Conservation (phyloP, 495 filamentous ascomycete genomes). For the Rhizodiscina lignyota region DNA sequence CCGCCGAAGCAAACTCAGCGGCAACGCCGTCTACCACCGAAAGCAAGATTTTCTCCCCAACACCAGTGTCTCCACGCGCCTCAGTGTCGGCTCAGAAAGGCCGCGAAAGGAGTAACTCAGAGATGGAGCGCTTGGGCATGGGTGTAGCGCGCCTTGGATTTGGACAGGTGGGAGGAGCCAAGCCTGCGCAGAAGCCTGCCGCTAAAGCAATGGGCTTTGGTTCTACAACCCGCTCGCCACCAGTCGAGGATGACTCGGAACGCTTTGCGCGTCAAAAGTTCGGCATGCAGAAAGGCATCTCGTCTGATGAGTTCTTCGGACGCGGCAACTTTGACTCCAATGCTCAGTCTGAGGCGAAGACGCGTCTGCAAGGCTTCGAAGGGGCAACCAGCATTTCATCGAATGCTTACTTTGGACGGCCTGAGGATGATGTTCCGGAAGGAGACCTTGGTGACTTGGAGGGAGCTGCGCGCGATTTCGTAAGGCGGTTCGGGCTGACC, state of each 20-base stretch:
- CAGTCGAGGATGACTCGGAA: constrained; percentile 51
- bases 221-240: constrained; percentile 39
- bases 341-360: constrained; percentile 71
- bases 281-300: constrained; percentile 85
- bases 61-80: constrained; percentile 51
- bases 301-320: constrained; percentile 94
- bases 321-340: constrained; percentile 69
- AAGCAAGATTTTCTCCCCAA: constrained; percentile 48
- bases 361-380: constrained; percentile 77
- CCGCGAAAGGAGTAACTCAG: constrained; percentile 45
- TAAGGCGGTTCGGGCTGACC: constrained; percentile 85
- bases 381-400: constrained; percentile 83
- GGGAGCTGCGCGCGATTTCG: constrained; percentile 81
- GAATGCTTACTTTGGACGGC: constrained; percentile 90
- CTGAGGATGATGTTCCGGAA: constrained; percentile 54
- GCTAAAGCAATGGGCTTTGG: constrained; percentile 77
- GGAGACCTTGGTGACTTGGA: constrained; percentile 78
- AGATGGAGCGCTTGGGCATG: constrained; percentile 84
- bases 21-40: constrained; percentile 28
- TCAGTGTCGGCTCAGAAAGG: constrained; percentile 33
- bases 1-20: constrained; percentile 23
- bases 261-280: constrained; percentile 69
- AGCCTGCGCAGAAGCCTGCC: constrained; percentile 30
- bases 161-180: constrained; percentile 60
- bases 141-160: constrained; percentile 78